These are phyloP conservation scores for Phytophthora citrophthora DNA, from an alignment of 352 stramenopile genomes.

Conservation along the genomic window DNA sequence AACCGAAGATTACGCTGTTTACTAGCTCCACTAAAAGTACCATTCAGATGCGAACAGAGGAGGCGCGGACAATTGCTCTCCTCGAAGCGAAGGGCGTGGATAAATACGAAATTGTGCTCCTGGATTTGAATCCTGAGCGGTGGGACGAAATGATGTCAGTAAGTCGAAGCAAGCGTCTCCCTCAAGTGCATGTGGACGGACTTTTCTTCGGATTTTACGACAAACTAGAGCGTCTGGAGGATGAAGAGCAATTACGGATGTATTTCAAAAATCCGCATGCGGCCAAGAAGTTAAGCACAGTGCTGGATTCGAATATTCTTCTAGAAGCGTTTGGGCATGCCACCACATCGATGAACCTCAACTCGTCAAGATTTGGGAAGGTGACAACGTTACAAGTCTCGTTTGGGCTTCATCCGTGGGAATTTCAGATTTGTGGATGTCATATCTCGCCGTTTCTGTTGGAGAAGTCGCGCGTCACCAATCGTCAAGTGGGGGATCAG, in stretches of 20 bases:
- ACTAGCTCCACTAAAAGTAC: constrained; percentile 88
- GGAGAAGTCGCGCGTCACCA: constrained; percentile 69
- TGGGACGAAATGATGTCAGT: constrained; percentile 74
- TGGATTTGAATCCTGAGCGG: constrained; percentile 67
- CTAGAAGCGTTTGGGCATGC: constrained; percentile 81
- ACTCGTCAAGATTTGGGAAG: constrained; percentile 82
- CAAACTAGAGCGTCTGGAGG: constrained; percentile 74
- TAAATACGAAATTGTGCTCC: constrained; percentile 71
- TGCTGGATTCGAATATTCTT: constrained; percentile 77
- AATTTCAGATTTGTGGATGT: constrained; percentile 67
- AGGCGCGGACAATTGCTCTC: constrained; percentile 72
- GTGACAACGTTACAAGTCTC: constrained; percentile 55
- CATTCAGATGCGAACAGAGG: constrained; percentile 82
- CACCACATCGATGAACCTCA: constrained; percentile 67
- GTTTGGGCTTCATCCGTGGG: constrained; percentile 49
- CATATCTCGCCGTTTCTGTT: constrained; percentile 67
- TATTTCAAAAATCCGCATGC: constrained; percentile 78
- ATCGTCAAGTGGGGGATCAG: not conserved
- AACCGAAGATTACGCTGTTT: constrained; percentile 64
- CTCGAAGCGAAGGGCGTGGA: constrained; percentile 74
- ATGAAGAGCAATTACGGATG: constrained; percentile 82
- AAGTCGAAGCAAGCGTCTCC: constrained; percentile 74
- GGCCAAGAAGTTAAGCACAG: constrained; percentile 60
- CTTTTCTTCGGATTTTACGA: constrained; percentile 86
- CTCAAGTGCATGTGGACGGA: constrained; percentile 74